Conservation (phyloP, 2,329 filamentous ascomycete genomes). For the Monilinia vaccinii-corymbosi region DNA sequence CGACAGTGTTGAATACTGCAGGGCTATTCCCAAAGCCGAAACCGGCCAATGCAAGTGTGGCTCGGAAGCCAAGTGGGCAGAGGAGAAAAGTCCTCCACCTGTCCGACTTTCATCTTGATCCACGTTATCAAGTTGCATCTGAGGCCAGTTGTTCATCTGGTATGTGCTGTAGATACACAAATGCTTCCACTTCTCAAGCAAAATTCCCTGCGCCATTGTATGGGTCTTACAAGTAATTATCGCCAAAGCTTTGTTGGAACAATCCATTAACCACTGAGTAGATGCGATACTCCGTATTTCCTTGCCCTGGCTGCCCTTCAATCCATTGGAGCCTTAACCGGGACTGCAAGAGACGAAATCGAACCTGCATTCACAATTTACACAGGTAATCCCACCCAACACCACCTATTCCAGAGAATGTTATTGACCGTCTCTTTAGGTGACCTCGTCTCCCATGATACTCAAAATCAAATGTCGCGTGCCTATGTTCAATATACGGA, state of each 20-base stretch:
- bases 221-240: slow-evolving; percentile 38
- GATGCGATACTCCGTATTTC: slow-evolving; percentile 50
- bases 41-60: slow-evolving; percentile 32
- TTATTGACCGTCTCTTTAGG: slow-evolving; percentile 26
- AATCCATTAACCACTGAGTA: slow-evolving; percentile 8
- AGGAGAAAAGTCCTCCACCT: slow-evolving; percentile 47
- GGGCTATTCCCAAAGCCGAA: slow-evolving; percentile 42
- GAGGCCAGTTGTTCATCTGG: slow-evolving; percentile 44
- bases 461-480: slow-evolving; percentile 40
- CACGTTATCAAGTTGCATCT: slow-evolving; percentile 42
- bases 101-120: slow-evolving; percentile 47
- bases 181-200: slow-evolving; percentile 31
- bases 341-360: slow-evolving; percentile 37
- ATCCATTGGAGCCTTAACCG: slow-evolving; percentile 46
- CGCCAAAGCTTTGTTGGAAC: not conserved
- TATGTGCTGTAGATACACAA: slow-evolving; percentile 41
- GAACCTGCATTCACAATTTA: slow-evolving; percentile 44
- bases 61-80: slow-evolving; percentile 41
- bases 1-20: slow-evolving; percentile 36
- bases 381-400: slow-evolving; percentile 28
- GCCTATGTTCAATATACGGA: slow-evolving; percentile 46
- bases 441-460: slow-evolving; percentile 47
- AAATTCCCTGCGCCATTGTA: slow-evolving; percentile 42
- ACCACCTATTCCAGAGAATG: not conserved
- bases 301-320: slow-evolving; percentile 46